Percentiles rank a stretch among this genome's conserved stretches.
phyloP scores from a whole-genome alignment of 2,329 filamentous ascomycete genomes.

The Colletotrichum karsti region DNA sequence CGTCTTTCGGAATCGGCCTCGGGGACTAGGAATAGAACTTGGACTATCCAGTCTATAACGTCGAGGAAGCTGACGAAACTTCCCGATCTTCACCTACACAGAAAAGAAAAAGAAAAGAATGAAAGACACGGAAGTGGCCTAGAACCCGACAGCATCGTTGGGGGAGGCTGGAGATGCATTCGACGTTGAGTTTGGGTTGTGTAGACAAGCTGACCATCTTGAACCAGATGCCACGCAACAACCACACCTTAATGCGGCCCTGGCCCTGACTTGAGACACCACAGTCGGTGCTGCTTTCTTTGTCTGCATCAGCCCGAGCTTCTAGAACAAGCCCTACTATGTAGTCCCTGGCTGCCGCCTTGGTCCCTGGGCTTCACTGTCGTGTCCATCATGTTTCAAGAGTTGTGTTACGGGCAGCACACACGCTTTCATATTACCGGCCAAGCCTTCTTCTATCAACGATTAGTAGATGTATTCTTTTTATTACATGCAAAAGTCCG shows the following conservation, averaged over 20 bases:
- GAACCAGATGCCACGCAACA: too few relatives aligned
- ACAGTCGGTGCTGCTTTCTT: too few relatives aligned
- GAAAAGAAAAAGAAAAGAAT: neutral
- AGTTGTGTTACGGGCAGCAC: neutral
- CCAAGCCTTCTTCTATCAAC: neutral
- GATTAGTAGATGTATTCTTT: conserved; percentile 11
- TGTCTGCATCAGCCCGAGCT: too few relatives aligned
- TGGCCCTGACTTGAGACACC: too few relatives aligned
- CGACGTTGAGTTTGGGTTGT: neutral
- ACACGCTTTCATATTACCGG: neutral
- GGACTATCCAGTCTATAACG: neutral
- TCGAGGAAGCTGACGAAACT: neutral
- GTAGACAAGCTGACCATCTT: too few relatives aligned
- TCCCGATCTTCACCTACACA: neutral
- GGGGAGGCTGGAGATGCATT: neutral
- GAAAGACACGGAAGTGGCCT: neutral
- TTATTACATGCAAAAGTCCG: conserved; percentile 2
- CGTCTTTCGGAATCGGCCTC: too few relatives aligned
- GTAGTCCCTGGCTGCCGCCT: neutral
- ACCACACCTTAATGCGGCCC: too few relatives aligned
- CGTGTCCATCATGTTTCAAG: neutral
- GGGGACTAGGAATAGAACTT: too few relatives aligned
- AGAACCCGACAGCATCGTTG: neutral
- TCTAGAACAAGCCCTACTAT: too few relatives aligned
- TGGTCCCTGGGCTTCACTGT: neutral